Evolutionary conservation across 257 asterid species (phyloP).

Genomic region (Craterostigma plantagineum): DNA sequence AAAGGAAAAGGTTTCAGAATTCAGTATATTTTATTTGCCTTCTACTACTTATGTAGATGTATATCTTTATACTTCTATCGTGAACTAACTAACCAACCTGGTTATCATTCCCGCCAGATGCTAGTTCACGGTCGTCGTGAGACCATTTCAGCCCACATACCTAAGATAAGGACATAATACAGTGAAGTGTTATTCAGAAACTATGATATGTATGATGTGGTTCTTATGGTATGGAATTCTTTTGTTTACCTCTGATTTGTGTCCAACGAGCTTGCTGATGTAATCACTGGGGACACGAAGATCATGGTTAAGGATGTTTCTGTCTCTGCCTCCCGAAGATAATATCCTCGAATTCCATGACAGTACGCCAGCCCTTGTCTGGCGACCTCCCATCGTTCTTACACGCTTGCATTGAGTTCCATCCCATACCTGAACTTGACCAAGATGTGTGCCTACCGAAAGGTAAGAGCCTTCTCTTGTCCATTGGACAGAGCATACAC

Average conservation of each 20-base stretch:
- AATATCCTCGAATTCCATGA: conserved; percentile 81
- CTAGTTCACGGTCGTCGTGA: conserved; percentile 92
- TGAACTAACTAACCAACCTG: too few species aligned
- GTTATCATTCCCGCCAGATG: conserved; percentile 96
- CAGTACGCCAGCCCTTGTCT: conserved; percentile 77
- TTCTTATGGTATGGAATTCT: too few species aligned
- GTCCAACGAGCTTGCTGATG: conserved; percentile 74
- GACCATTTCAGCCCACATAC: conserved; percentile 97
- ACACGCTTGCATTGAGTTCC: conserved; percentile 83
- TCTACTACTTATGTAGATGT: too few species aligned
- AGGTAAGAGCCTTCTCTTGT: conserved; percentile 86
- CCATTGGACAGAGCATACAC: conserved; percentile 93
- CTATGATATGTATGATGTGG: not conserved
- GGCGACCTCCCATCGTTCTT: conserved; percentile 89
- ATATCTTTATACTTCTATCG: too few species aligned
- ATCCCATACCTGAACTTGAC: conserved; percentile 99
- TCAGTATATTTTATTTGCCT: not conserved
- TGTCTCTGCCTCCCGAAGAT: conserved; percentile 91
- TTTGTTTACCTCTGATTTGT: conserved; percentile 68
- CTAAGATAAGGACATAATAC: conserved; percentile 17
- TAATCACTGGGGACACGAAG: conserved; percentile 72
- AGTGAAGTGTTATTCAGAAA: not conserved
- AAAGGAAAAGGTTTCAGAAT: not conserved
- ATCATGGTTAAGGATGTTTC: conserved; percentile 90
- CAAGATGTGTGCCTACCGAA: conserved; percentile 76